A percentile compares a stretch with the other conserved stretches of the same genome.
Evolutionary conservation across 1,284 basidiomycete genomes (phyloP).

Genomic region (Ceratobasidium sp.): DNA sequence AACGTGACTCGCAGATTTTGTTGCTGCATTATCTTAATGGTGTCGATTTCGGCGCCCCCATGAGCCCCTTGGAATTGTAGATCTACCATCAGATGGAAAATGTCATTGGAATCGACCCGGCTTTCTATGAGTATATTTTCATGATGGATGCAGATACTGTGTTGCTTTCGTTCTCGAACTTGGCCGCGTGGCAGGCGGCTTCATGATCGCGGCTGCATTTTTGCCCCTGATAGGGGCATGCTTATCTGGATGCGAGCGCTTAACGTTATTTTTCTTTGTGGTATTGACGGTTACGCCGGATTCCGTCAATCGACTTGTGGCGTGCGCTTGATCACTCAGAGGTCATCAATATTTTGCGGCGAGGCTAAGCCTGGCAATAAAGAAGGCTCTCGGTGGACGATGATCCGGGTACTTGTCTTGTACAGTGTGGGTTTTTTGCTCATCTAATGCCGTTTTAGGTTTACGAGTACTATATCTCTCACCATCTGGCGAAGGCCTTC

Average conservation of each 20-base stretch:
- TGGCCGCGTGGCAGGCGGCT: background rate
- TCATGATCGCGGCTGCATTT: too few relatives aligned
- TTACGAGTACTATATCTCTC: conserved; percentile 99
- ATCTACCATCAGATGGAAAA: conserved; percentile 99
- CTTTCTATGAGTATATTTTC: too few relatives aligned
- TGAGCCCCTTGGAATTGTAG: conserved; percentile 95
- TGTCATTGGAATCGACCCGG: too few relatives aligned
- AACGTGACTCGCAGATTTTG: too few relatives aligned
- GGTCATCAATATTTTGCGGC: conserved; percentile 95
- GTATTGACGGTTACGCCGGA: conserved; percentile 84
- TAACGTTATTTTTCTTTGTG: background rate
- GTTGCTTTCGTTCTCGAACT: conserved; percentile 45
- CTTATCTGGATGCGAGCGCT: background rate
- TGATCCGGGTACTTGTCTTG: conserved; percentile 78
- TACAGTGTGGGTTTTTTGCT: background rate
- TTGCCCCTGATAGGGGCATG: too few relatives aligned
- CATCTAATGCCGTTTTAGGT: conserved; percentile 62
- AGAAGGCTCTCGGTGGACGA: conserved; percentile 97
- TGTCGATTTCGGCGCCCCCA: conserved; percentile 94
- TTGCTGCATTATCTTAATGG: conserved; percentile 97
- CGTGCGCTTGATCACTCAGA: conserved; percentile 89
- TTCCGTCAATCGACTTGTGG: conserved; percentile 89
- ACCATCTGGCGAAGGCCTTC: conserved; percentile 95
- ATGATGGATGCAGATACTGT: conserved; percentile 98
- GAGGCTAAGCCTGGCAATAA: conserved; percentile 95